A percentile compares a stretch with the other conserved stretches of the same genome.
phyloP scores from a whole-genome alignment of 352 stramenopile species.

The Phytophthora fragariae region DNA sequence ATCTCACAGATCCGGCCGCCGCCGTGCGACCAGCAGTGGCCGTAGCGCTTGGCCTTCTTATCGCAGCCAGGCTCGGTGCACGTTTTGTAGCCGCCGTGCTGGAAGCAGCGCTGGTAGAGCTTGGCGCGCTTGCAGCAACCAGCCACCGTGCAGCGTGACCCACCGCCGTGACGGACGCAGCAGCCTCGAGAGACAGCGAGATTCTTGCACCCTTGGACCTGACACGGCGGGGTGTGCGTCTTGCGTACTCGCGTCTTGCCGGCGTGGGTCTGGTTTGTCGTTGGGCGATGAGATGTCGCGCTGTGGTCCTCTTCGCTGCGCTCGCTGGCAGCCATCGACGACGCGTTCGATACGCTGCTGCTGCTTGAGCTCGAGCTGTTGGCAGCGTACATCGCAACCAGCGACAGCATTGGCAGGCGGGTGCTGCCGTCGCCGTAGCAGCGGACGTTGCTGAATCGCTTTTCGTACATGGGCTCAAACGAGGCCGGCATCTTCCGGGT shows the following conservation, averaged over 20 bases:
- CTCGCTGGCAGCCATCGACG: slow-evolving; percentile 19
- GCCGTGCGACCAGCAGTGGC: slow-evolving; percentile 77
- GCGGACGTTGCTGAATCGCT: slow-evolving; percentile 20
- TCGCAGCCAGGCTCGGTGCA: slow-evolving; percentile 65
- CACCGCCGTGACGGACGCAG: slow-evolving; percentile 62
- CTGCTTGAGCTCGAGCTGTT: slow-evolving; percentile 12
- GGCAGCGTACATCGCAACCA: slow-evolving; percentile 25
- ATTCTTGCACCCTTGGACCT: slow-evolving; percentile 69
- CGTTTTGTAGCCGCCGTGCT: slow-evolving; percentile 73
- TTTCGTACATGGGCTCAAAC: slow-evolving; percentile 23
- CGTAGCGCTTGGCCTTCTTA: slow-evolving; percentile 72
- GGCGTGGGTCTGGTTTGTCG: neutral
- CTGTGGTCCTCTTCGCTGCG: slow-evolving; percentile 9
- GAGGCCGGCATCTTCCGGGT: slow-evolving; percentile 35
- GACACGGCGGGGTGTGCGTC: slow-evolving; percentile 58
- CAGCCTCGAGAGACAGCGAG: slow-evolving; percentile 57
- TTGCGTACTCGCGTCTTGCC: slow-evolving; percentile 40
- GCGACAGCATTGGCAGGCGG: slow-evolving; percentile 22
- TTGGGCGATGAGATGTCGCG: neutral
- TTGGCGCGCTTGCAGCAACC: slow-evolving; percentile 58
- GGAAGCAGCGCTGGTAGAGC: slow-evolving; percentile 73
- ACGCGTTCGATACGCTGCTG: slow-evolving; percentile 4
- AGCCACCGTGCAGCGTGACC: slow-evolving; percentile 51
- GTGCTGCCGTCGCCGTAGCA: slow-evolving; percentile 24
- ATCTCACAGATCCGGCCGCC: slow-evolving; percentile 68